Base-by-base conservation (phyloP, 352 stramenopile genomes). In the Phytophthora sansomeana region DNA sequence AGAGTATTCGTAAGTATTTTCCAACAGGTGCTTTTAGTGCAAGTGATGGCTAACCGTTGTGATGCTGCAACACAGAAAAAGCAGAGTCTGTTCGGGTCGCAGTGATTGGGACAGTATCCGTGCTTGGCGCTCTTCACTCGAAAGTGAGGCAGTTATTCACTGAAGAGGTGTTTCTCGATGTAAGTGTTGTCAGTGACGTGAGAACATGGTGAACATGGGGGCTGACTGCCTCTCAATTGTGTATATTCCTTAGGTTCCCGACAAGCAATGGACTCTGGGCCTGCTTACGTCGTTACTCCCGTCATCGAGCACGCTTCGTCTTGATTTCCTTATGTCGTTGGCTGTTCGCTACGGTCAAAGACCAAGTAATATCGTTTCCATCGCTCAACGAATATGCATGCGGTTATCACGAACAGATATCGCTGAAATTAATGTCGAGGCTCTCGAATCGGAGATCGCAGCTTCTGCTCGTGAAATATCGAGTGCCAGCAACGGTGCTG, bases 121-220 rank as follows among this genome's bases (percentile, higher is more conserved):
- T 77, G 0, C 67, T 93, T 24, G 58, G 57, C 2, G 63, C 78
- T 14, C 56, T 96, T 19, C 85, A 93, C 52, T 52, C 58, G 9
- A 89, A 83, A 64, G 83, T 96, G 24, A 74, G 84, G 6, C 84
- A 90, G 52, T 70, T 92, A 16, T 95, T 96, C 63, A 78, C 78
- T 0, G 87, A 96, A 54, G 87, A 95, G 77, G 66, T 93, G 3
- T 60, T 67, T 6, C 73, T 96, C 2, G 75, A 90, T 66, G 88
- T 94, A 77, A 38, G 78, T 68, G 6, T 21, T 46, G 0, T 11
- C 44, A 16, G 2, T 38, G 17, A 7, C 35, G n/a, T 4, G 17
- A 9, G 5, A 14, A 16, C 26, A 26, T 47, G n/a, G 24, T 29
- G 24, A 10, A 33, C 7, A 28, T 32, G 10, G 19, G 2, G 43